Evolutionary conservation across 1,139 yeast genomes (phyloP), one percentile per base, ranked within the genome.

Genomic region (Yarrowia galli): DNA sequence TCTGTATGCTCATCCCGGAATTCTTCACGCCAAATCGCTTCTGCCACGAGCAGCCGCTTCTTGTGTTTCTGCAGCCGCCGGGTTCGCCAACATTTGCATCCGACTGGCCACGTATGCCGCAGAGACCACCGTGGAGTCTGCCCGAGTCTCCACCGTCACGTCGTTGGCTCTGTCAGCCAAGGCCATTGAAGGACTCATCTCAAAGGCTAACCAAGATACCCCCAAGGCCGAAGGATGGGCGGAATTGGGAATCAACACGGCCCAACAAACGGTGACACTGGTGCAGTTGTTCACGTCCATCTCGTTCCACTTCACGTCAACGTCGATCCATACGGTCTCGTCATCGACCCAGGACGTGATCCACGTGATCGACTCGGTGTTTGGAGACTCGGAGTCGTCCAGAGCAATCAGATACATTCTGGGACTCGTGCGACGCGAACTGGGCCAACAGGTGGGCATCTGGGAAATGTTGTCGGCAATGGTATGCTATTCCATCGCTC

Each of bases 311-410:
- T 66, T 75, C 35, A 74, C 74, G 10, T 68, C 72, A 12, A 71
- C 78, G 2, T 67, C 75, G 10, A 68, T 76, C 13, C 67, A 73
- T n/a, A 72, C 75, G 0, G 70, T 71, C 23, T 70, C 73, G n/a
- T 71, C 71, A 15, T 58, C 76, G n/a, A 73, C 77, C 15, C 77
- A 75, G 68, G 79, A 77, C 68, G 69, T 73, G 9, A 73, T 77
- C 32, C 78, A 77, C 68, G 69, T 77, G 42, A 54, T 76, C 15
- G 76, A 77, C 67, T 73, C 75, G 25, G 71, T 77, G 13, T 75
- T 77, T 69, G 79, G 79, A n/a, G 73, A 76, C 28, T 76, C 79
- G 3, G 79, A 77, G 51, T 72, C 77, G 7, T 74, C 78, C 4
- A 68, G 78, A 25, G 78, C 79, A 1, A 71, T 77, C 25, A 74